These are phyloP conservation scores for Botryotinia calthae DNA, from an alignment of 2,329 filamentous ascomycete species.

Conservation along the genomic window DNA sequence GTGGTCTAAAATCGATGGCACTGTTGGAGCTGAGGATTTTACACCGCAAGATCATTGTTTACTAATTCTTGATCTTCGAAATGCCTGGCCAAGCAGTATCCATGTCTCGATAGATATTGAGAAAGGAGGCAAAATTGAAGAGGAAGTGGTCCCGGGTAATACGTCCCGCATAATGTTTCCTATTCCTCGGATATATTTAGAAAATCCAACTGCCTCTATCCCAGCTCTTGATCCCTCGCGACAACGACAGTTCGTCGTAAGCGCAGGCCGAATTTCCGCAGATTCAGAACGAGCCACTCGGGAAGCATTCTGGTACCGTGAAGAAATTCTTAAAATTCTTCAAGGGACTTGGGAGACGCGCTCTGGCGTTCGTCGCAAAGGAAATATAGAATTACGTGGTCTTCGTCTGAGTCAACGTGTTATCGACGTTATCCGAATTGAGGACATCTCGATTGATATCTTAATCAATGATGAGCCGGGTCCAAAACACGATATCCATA, in stretches of 20 bases:
- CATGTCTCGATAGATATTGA: conserved; percentile 56
- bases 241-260: conserved; percentile 92
- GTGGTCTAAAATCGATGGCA: conserved; percentile 49
- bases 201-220: conserved; percentile 74
- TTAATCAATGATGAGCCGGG: conserved; percentile 44
- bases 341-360: conserved; percentile 67
- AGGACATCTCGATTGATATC: conserved; percentile 71
- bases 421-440: conserved; percentile 78
- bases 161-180: conserved; percentile 74
- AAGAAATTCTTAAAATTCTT: conserved; percentile 71
- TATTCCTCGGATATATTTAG: conserved; percentile 70
- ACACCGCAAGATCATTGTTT: conserved; percentile 68
- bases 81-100: conserved; percentile 83
- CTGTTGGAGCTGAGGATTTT: conserved; percentile 39
- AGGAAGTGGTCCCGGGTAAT: conserved; percentile 62
- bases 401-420: conserved; percentile 73
- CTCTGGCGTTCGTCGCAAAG: conserved; percentile 52
- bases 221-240: conserved; percentile 76
- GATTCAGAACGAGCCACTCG: conserved; percentile 74
- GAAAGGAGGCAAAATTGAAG: conserved; percentile 38
- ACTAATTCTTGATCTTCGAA: conserved; percentile 78
- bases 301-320: conserved; percentile 89
- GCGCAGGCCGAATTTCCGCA: conserved; percentile 72
- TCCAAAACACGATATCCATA: conserved; percentile 37
- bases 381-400: conserved; percentile 72